Evolutionary conservation across 208 protist genomes (phyloP).

Genomic region (Acanthamoeba sp.): DNA sequence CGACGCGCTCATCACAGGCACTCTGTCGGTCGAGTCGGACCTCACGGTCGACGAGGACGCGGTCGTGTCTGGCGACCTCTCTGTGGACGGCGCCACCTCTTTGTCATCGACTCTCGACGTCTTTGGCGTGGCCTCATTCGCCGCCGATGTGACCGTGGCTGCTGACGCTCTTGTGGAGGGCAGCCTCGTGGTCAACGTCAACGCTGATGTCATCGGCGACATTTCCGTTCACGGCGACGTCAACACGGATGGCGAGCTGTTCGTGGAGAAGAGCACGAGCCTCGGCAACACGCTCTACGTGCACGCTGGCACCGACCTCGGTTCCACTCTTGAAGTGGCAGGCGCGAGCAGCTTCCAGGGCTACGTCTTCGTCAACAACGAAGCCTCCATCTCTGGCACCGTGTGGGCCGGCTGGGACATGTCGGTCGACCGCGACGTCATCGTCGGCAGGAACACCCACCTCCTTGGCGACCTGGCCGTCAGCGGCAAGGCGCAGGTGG

Average conservation of each 20-base stretch:
- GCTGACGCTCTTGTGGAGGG: background rate
- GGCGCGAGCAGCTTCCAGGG: background rate
- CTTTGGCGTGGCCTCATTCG: background rate
- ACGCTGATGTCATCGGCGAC: background rate
- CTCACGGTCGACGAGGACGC: background rate
- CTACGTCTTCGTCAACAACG: background rate
- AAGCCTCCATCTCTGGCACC: background rate
- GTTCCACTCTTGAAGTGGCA: background rate
- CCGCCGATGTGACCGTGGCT: background rate
- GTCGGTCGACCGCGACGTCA: background rate
- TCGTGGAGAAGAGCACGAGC: background rate
- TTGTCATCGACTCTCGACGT: background rate
- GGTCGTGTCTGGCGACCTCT: background rate
- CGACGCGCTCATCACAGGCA: background rate
- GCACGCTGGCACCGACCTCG: too few relatives aligned
- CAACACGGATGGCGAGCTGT: background rate
- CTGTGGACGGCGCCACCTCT: background rate
- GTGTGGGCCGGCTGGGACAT: background rate
- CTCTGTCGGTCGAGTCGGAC: background rate
- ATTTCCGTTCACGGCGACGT: background rate
- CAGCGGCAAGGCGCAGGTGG: too few relatives aligned
- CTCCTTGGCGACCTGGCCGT: background rate
- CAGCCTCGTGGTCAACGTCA: background rate
- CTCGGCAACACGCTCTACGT: background rate
- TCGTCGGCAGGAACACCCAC: background rate